phyloP scores from a whole-genome alignment of 2,329 filamentous ascomycete species.

The Hyphodiscus sp. region DNA sequence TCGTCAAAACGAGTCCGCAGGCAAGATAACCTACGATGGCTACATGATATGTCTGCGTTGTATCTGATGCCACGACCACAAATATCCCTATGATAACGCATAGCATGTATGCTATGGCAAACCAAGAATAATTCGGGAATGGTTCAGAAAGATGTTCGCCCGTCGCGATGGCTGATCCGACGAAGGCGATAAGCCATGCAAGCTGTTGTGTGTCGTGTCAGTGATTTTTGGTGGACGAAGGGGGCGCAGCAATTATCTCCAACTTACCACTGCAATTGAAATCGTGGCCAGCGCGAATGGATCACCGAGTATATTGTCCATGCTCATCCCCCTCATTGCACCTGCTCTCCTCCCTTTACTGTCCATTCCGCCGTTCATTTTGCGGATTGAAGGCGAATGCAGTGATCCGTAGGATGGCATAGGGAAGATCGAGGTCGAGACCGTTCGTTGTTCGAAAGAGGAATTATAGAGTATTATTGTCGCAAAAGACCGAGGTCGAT shows the following conservation, averaged over 20 bases:
- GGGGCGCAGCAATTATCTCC: conserved; percentile 3
- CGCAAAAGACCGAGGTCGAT: conserved; percentile 15
- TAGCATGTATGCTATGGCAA: conserved; percentile 79
- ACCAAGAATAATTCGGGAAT: conserved; percentile 90
- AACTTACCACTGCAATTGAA: conserved; percentile 79
- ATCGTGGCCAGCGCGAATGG: conserved; percentile 93
- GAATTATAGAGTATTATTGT: conserved; percentile 13
- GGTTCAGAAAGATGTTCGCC: conserved; percentile 37
- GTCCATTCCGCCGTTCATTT: conserved; percentile 70
- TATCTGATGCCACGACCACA: conserved; percentile 76
- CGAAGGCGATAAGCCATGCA: conserved; percentile 90
- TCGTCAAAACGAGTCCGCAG: conserved; percentile 76
- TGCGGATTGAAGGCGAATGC: conserved; percentile 66
- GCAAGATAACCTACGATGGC: conserved; percentile 84
- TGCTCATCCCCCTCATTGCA: conserved; percentile 53
- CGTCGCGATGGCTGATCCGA: conserved; percentile 72
- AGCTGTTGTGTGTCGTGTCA: conserved; percentile 49
- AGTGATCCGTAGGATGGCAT: conserved; percentile 73
- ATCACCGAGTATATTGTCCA: conserved; percentile 90
- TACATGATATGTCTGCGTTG: conserved; percentile 82
- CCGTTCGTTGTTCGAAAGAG: conserved; percentile 7
- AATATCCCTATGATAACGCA: conserved; percentile 75
- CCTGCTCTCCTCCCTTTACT: conserved; percentile 44
- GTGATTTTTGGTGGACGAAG: conserved; percentile 13
- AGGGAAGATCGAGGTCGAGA: conserved; percentile 15